Conservation (phyloP, 257 asterid species). For the Capsicum rhomboideum region DNA sequence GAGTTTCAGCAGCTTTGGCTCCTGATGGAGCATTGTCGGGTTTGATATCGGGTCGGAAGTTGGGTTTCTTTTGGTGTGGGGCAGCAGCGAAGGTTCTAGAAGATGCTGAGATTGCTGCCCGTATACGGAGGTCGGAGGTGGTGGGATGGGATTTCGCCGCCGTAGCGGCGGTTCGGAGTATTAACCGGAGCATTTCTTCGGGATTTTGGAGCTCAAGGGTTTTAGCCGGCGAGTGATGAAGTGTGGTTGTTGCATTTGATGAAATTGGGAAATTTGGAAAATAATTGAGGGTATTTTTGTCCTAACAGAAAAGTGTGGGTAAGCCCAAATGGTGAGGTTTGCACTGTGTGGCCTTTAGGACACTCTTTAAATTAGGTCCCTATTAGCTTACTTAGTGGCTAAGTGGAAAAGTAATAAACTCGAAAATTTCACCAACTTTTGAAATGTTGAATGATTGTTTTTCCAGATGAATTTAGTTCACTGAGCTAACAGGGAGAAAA, state of each 20-base stretch:
- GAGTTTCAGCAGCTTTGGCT: conserved; percentile 22
- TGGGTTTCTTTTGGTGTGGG: conserved; percentile 18
- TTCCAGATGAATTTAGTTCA: background rate
- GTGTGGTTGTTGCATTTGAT: background rate
- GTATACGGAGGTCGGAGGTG: background rate
- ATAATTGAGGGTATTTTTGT: background rate
- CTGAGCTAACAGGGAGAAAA: background rate
- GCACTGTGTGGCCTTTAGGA: background rate
- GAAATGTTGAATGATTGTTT: background rate
- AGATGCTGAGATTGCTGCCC: conserved; percentile 16
- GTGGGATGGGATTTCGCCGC: background rate
- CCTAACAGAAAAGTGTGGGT: background rate
- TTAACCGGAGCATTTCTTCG: conserved; percentile 45
- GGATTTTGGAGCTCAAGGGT: background rate
- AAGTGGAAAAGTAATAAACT: background rate
- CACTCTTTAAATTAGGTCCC: background rate
- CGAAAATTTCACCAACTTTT: background rate
- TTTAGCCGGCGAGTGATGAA: background rate
- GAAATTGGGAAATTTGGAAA: background rate
- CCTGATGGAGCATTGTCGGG: conserved; percentile 25
- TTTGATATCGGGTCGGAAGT: conserved; percentile 27
- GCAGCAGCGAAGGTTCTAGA: conserved; percentile 44
- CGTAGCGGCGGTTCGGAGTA: conserved; percentile 48
- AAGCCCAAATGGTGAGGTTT: background rate
- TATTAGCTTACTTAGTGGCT: background rate